phyloP scores from a whole-genome alignment of 1,139 yeast species.

The Candida sp. region DNA sequence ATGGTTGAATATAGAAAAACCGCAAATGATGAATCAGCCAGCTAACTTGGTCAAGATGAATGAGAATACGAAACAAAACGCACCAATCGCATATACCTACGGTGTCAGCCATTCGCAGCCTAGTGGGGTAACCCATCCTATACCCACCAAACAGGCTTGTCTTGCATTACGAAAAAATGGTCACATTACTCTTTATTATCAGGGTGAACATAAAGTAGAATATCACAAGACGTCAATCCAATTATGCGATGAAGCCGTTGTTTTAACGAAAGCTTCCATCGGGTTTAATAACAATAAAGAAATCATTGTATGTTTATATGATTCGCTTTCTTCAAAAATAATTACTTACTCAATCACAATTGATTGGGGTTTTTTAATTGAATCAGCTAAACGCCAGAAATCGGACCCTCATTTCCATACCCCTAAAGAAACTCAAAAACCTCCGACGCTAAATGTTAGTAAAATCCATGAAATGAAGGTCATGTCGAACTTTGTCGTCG shows the following conservation, averaged over 20 bases:
- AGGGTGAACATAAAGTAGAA: slow-evolving; percentile 60
- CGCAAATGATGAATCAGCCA: slow-evolving; percentile 52
- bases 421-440: slow-evolving; percentile 33
- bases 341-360: slow-evolving; percentile 46
- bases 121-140: slow-evolving; percentile 67
- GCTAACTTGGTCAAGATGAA: slow-evolving; percentile 33
- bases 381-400: slow-evolving; percentile 46
- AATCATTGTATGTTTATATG: slow-evolving; percentile 48
- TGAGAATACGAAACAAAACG: slow-evolving; percentile 1
- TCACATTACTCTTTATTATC: slow-evolving; percentile 53
- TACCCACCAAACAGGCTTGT: slow-evolving; percentile 68
- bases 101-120: slow-evolving; percentile 58
- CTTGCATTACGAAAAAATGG: slow-evolving; percentile 67
- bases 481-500: slow-evolving; percentile 15
- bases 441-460: slow-evolving; percentile 21
- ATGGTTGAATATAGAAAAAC: slow-evolving; percentile 71
- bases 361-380: slow-evolving; percentile 60
- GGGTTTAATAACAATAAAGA: slow-evolving; percentile 55
- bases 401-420: slow-evolving; percentile 52
- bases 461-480: slow-evolving; percentile 30
- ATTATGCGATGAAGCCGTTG: slow-evolving; percentile 18
- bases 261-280: slow-evolving; percentile 50
- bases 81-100: slow-evolving; percentile 38
- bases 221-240: slow-evolving; percentile 35
- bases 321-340: slow-evolving; percentile 35